A percentile compares a stretch with the other conserved stretches of the same genome.
Evolutionary conservation across 768 basidiomycete genomes (phyloP).

Genomic region (Serendipita sp.): DNA sequence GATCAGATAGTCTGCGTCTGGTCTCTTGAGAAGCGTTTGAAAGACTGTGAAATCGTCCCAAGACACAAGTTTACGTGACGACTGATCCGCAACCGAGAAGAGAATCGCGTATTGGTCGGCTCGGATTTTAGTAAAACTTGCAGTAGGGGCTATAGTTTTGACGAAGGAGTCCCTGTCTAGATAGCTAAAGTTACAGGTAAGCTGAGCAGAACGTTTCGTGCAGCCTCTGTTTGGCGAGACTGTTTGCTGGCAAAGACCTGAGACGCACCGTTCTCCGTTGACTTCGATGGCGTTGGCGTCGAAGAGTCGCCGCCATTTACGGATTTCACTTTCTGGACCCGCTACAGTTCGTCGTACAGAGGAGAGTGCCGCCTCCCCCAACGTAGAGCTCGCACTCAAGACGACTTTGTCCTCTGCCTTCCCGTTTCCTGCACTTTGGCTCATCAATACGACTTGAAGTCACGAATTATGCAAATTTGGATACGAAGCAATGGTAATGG

Average conservation of each 20-base stretch:
- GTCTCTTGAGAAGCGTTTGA: constrained; percentile 80
- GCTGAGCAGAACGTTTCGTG: background rate
- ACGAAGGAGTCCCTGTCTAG: constrained; percentile 81
- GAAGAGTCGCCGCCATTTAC: constrained; percentile 78
- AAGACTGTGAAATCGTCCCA: constrained; percentile 97
- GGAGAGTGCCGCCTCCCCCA: constrained; percentile 24
- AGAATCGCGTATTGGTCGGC: constrained; percentile 79
- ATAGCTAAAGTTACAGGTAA: constrained; percentile 36
- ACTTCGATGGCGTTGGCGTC: constrained; percentile 62
- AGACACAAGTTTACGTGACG: constrained; percentile 58
- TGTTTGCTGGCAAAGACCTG: background rate
- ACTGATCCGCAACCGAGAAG: constrained; percentile 75
- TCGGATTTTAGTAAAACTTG: constrained; percentile 70
- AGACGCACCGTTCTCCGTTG: constrained; percentile 66
- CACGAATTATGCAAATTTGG: background rate
- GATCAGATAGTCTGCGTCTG: constrained; percentile 95
- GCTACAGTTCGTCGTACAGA: constrained; percentile 53
- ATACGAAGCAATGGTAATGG: background rate
- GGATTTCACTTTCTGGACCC: constrained; percentile 67
- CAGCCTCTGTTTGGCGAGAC: background rate
- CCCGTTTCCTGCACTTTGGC: background rate
- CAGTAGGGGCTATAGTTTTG: constrained; percentile 82
- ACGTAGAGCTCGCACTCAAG: background rate
- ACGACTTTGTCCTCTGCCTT: background rate
- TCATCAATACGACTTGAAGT: background rate